Conservation (phyloP, 345 rosid species). For the Turritis glabra region DNA sequence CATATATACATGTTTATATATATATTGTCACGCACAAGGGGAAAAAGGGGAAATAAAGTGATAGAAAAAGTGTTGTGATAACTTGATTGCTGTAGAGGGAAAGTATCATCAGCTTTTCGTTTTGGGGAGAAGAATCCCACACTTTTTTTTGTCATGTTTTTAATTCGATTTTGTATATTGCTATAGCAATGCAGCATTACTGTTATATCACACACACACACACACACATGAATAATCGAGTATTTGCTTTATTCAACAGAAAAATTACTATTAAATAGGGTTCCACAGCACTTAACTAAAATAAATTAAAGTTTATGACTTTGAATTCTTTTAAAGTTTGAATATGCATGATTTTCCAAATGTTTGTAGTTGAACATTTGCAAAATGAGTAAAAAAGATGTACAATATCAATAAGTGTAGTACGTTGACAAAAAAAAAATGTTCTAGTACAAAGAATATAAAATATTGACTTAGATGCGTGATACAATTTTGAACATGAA, state of each 20-base stretch:
- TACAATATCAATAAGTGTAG: no score
- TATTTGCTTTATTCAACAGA: background rate
- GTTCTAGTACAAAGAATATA: no score
- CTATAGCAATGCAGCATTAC: background rate
- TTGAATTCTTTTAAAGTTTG: no score
- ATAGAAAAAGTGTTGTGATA: conserved; percentile 32
- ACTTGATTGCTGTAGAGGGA: conserved; percentile 46
- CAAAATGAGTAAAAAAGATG: no score
- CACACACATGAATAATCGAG: conserved; percentile 12
- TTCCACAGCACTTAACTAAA: background rate
- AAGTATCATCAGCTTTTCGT: conserved; percentile 43
- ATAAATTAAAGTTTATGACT: no score
- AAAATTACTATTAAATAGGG: background rate
- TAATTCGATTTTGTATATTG: background rate
- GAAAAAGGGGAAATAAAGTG: conserved; percentile 20
- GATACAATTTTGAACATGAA: no score
- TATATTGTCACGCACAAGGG: background rate
- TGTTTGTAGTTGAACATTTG: no score
- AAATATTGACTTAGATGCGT: no score
- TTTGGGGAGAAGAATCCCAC: conserved; percentile 10
- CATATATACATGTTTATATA: background rate
- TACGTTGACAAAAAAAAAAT: no score
- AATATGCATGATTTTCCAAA: no score
- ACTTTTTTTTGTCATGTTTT: background rate
- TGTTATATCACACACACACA: background rate